Evolutionary conservation across 495 filamentous ascomycete species (phyloP).

Genomic region (Staphylotrichum tortipilum): DNA sequence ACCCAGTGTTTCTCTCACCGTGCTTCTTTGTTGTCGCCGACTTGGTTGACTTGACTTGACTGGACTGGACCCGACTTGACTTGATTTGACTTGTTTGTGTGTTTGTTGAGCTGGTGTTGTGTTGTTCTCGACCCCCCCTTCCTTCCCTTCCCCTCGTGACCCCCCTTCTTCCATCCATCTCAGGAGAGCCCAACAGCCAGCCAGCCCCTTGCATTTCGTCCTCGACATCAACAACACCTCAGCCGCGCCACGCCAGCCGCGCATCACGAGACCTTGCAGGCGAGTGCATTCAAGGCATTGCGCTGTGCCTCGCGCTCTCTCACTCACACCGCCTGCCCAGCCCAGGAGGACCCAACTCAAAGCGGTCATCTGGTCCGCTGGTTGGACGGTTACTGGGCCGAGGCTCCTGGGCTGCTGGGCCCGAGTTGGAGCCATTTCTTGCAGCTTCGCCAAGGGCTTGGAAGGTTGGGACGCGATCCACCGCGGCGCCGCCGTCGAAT

Average conservation of each 20-base stretch:
- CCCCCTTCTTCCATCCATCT: neutral
- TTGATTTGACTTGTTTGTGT: too few relatives aligned
- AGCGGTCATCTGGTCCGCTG: neutral
- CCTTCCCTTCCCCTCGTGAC: neutral
- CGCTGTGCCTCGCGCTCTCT: neutral
- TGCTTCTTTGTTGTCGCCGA: too few relatives aligned
- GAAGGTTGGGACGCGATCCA: neutral
- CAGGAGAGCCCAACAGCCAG: too few relatives aligned
- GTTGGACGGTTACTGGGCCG: neutral
- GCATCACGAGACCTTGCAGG: too few relatives aligned
- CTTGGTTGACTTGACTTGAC: too few relatives aligned
- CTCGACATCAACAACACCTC: too few relatives aligned
- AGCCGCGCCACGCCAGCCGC: too few relatives aligned
- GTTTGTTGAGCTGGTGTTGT: neutral
- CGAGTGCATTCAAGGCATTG: too few relatives aligned
- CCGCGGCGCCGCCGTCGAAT: neutral
- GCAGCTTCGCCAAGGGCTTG: neutral
- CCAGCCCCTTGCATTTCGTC: too few relatives aligned
- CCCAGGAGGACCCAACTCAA: neutral
- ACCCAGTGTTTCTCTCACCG: too few relatives aligned
- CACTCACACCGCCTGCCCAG: neutral
- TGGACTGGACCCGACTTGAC: too few relatives aligned
- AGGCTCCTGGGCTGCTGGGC: neutral
- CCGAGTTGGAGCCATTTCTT: neutral
- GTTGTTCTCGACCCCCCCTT: neutral